Evolutionary conservation across 1,284 basidiomycete genomes (phyloP).

Genomic region (Porphyrellus sp.): DNA sequence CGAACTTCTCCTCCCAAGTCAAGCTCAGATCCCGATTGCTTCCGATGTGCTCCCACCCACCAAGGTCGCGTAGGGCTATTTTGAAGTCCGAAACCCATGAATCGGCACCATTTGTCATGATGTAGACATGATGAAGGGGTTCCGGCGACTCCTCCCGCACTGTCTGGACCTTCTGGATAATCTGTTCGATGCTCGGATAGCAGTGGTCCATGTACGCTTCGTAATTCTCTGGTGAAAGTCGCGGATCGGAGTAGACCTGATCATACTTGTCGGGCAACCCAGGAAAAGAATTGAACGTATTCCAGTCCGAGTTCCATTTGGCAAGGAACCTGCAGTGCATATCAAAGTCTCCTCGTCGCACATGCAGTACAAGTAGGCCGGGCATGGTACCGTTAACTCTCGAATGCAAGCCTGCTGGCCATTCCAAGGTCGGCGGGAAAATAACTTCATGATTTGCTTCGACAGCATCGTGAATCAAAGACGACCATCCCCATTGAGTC

Average conservation of each 20-base stretch:
- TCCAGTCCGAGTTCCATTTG: constrained; percentile 37
- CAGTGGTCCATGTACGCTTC: constrained; percentile 37
- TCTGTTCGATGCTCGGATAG: constrained; percentile 38
- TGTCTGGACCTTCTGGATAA: constrained; percentile 34
- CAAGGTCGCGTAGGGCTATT: constrained; percentile 36
- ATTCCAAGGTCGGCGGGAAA: constrained; percentile 21
- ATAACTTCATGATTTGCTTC: constrained; percentile 34
- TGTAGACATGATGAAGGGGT: constrained; percentile 38
- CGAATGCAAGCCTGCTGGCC: not conserved
- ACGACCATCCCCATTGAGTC: constrained; percentile 39
- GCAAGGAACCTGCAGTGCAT: constrained; percentile 48
- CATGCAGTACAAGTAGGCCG: constrained; percentile 52
- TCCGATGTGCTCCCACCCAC: constrained; percentile 19
- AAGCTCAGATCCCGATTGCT: constrained; percentile 38
- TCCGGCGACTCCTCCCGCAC: constrained; percentile 26
- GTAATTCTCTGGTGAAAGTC: constrained; percentile 27
- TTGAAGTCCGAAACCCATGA: constrained; percentile 47
- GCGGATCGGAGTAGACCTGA: constrained; percentile 14
- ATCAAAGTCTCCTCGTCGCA: constrained; percentile 58
- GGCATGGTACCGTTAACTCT: constrained; percentile 2
- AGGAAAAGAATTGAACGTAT: constrained; percentile 42
- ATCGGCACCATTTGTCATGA: constrained; percentile 54
- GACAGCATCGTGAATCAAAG: constrained; percentile 37
- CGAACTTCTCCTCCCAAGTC: constrained; percentile 39
- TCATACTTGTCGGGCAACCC: constrained; percentile 37